phyloP scores from a whole-genome alignment of 2,329 filamentous ascomycete genomes.

The Scopulariopsis brevicaulis region DNA sequence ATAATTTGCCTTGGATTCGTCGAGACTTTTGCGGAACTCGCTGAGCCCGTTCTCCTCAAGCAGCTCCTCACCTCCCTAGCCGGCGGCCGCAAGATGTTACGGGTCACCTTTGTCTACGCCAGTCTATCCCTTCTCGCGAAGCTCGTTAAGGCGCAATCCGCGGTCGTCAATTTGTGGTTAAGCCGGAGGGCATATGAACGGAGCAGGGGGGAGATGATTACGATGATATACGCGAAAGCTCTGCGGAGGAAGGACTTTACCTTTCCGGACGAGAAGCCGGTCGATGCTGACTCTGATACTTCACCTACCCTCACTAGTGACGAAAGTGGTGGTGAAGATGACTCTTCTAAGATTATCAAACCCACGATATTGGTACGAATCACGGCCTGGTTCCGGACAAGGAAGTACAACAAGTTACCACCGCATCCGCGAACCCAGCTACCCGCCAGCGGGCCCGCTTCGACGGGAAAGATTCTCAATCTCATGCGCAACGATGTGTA shows the following conservation, averaged over 20 bases:
- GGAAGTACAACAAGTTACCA: background rate
- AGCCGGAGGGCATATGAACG: constrained; percentile 75
- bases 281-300: background rate
- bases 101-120: constrained; percentile 37
- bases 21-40: constrained; percentile 43
- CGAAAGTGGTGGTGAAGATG: constrained; percentile 7
- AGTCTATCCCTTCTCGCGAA: constrained; percentile 48
- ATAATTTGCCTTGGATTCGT: constrained; percentile 53
- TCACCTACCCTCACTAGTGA: background rate
- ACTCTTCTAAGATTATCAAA: background rate
- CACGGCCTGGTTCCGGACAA: background rate
- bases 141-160: constrained; percentile 50
- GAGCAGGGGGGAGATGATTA: constrained; percentile 73
- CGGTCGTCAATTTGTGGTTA: constrained; percentile 68
- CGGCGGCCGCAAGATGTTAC: background rate
- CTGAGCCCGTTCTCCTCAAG: constrained; percentile 60
- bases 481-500: constrained; percentile 75
- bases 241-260: constrained; percentile 49
- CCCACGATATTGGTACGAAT: background rate
- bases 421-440: constrained; percentile 1
- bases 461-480: constrained; percentile 85
- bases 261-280: constrained; percentile 15
- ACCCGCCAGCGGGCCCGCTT: constrained; percentile 42
- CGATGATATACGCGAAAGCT: constrained; percentile 73
- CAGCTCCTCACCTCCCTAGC: constrained; percentile 37